These are phyloP conservation scores for Scopulariopsis brevicaulis DNA, from an alignment of 2,329 filamentous ascomycete genomes.

Conservation along the genomic window DNA sequence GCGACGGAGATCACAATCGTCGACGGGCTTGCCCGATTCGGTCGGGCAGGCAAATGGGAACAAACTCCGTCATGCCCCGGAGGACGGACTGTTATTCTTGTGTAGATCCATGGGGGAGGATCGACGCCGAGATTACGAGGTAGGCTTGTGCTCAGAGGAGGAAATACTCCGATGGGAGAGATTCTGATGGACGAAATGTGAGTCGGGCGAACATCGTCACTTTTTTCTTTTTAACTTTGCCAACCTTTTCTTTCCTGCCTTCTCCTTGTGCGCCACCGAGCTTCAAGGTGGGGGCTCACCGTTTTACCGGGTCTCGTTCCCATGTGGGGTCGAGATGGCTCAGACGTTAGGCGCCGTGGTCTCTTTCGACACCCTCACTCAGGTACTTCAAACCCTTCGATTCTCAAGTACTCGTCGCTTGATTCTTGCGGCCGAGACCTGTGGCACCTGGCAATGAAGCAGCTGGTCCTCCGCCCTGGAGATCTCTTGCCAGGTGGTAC, in stretches of 20 bases:
- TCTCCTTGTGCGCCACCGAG: not conserved
- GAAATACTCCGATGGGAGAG: not conserved
- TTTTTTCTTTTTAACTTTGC: not conserved
- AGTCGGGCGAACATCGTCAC: not conserved
- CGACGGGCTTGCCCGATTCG: not conserved
- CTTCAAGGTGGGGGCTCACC: not conserved
- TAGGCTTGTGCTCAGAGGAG: not conserved
- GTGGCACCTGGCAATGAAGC: no score
- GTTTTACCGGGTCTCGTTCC: not conserved
- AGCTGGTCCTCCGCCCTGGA: not conserved
- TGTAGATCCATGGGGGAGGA: not conserved
- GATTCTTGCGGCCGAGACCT: no score
- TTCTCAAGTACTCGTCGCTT: not conserved
- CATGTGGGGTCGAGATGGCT: not conserved
- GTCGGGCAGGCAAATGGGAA: not conserved
- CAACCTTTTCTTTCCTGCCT: not conserved
- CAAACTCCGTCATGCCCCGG: not conserved
- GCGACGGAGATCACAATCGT: not conserved
- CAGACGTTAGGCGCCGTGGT: not conserved
- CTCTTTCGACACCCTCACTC: not conserved
- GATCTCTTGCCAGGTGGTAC: not conserved
- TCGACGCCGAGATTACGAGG: not conserved
- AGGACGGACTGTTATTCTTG: not conserved
- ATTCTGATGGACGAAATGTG: not conserved
- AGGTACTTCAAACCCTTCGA: not conserved